Conservation (phyloP, 2,329 filamentous ascomycete species). For the Ophiostoma montium region DNA sequence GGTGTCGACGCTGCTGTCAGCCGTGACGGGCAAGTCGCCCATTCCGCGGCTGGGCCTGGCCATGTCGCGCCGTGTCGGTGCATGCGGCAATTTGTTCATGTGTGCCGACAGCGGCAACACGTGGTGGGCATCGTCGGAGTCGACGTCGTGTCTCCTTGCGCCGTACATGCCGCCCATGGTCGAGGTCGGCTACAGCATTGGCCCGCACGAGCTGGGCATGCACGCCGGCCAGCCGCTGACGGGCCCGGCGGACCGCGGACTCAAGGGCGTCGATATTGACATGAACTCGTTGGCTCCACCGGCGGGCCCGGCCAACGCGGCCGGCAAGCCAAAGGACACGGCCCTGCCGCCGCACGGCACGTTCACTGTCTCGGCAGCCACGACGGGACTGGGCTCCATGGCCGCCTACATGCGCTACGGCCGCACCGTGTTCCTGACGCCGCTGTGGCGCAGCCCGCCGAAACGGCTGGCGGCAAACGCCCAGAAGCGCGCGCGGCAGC, state of each 20-base stretch:
- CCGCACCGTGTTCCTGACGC: conserved; percentile 20
- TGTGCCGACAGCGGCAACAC: conserved; percentile 27
- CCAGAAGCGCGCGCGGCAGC: background rate
- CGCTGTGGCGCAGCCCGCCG: conserved; percentile 11
- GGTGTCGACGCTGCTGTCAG: background rate
- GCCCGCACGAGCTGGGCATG: conserved; percentile 20
- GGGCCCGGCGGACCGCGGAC: conserved; percentile 20
- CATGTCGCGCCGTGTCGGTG: conserved; percentile 8
- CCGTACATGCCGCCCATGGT: conserved; percentile 22
- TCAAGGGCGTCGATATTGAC: conserved; percentile 25
- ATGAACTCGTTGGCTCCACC: conserved; percentile 13
- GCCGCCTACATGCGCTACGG: conserved; percentile 26
- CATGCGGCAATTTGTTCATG: conserved; percentile 21
- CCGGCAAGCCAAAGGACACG: background rate
- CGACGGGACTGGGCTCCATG: conserved; percentile 16
- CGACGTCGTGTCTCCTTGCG: conserved; percentile 7
- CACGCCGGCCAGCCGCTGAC: conserved; percentile 20
- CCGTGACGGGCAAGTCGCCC: background rate
- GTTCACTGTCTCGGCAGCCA: conserved; percentile 27
- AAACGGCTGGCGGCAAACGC: background rate
- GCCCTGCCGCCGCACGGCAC: conserved; percentile 12
- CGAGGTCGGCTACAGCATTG: conserved; percentile 27
- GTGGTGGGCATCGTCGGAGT: conserved; percentile 17
- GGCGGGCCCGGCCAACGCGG: background rate
- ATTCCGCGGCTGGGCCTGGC: conserved; percentile 16